Evolutionary conservation across 2,329 filamentous ascomycete genomes (phyloP), one percentile per base, ranked within the genome.

Genomic region (Colletotrichum neosansevieriae): DNA sequence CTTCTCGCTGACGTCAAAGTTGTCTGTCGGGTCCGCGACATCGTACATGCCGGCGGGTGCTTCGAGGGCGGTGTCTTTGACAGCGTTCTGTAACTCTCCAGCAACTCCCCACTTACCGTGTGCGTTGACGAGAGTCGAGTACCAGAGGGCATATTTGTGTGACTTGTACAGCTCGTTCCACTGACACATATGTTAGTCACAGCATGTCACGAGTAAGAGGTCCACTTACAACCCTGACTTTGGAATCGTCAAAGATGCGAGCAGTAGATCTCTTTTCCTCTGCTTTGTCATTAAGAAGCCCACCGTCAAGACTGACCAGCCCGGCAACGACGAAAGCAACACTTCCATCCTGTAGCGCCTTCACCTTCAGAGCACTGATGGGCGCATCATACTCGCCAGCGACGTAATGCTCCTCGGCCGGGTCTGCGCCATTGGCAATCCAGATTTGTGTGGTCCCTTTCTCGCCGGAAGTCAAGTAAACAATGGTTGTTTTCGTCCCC

Each of bases 111-210:
- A 82, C 5, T 63, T 49, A 12, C 71, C 73, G 21, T 75, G 71
- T n/a, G 70, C 65, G 6, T 74, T 71, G 42, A 73, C 64, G 17
- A 83, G 72, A 11, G 72, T 75, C 10, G 76, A 78, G 72, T 81
- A 82, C 77, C 80, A 83, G 29, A 83, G 76, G 4, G 74, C 71
- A 59, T 79, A 76, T 19, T 73, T 76, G 44, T 78, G 72, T 7
- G 74, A 71, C 21, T 74, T 75, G 24, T 72, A 72, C 38, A 78
- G 77, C 1, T 73, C 63, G 61, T 79, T 75, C 76, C 76, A 78
- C 77, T 82, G 58, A 15, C 40, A 60, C 34, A 50, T 5, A 34
- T 56, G 4, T 50, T 50, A 56, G 49, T 38, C 44, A 67, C 40
- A 29, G 11, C 10, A 9, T 19, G 42, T 13, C 17, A 15, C 4